Evolutionary conservation across 108 stramenopile genomes (phyloP), one percentile per base, ranked within the genome.

Genomic region (Seminavis robusta): DNA sequence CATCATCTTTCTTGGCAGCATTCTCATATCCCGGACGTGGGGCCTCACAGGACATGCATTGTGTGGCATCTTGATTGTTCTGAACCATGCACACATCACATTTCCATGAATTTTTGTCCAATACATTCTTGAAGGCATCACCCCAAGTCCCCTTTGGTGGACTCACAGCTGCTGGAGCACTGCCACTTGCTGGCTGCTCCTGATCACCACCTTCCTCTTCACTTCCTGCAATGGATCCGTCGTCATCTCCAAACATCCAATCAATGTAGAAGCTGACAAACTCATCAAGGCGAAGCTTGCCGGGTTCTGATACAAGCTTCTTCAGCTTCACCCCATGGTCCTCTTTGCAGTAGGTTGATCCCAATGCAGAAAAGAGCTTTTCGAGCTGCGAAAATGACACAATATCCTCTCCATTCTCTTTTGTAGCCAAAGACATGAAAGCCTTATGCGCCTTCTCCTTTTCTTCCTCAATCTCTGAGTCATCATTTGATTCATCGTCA

Each of bases 341-440:
- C 54, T 93, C 95, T 59, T 88, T 88, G 33, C 87, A 82, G 55
- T 94, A 95, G 0, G 84, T 84, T n/a, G 89, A 81, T 2, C 92
- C 92, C 71, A 94, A 33, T 15, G 72, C 60, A 52, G 88, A 83
- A 33, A 95, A 63, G 42, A 95, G 62, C 38, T 82, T 57, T 17
- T 60, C 71, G 54, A 95, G 89, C 29, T 88, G 69, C 13, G 66
- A 51, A 15, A 52, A 68, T 3, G 30, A 29, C 24, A 94, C 67
- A 11, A 33, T 47, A 11, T 33, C 32, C 0, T 47, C 63, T 5
- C 52, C 79, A 13, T 54, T 56, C 1, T 61, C 63, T 27, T 64
- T 39, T 9, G 51, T 38, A 13, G 36, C 41, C 16, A 59, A 9
- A 16, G 30, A 28, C 16, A 47, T 41, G 47, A 89, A 92, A 23